Evolutionary conservation across 495 filamentous ascomycete species (phyloP).

Genomic region (Oidiodendron maius): DNA sequence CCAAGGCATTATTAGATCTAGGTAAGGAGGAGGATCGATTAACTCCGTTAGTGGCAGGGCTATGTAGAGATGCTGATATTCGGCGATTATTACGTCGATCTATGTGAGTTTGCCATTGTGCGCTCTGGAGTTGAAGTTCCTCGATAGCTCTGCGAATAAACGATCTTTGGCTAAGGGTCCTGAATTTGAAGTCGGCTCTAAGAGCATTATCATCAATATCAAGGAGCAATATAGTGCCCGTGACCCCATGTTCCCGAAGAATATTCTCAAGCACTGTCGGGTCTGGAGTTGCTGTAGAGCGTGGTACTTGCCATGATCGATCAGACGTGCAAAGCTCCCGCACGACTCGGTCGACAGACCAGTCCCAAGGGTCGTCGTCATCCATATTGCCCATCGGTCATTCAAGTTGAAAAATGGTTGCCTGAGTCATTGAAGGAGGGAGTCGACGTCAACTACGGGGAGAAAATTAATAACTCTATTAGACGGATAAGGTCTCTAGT

Average conservation of each 20-base stretch:
- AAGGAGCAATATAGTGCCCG: conserved; percentile 54
- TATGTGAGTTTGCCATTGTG: conserved; percentile 25
- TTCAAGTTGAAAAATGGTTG: too few relatives aligned
- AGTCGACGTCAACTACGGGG: too few relatives aligned
- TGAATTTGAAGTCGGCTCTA: conserved; percentile 45
- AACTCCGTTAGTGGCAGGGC: not conserved
- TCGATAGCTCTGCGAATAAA: conserved; percentile 40
- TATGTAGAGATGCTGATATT: not conserved
- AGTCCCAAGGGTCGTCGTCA: conserved; percentile 56
- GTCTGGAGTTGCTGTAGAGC: conserved; percentile 36
- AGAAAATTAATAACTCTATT: too few relatives aligned
- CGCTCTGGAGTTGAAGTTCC: conserved; percentile 36
- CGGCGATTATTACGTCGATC: not conserved
- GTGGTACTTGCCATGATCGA: conserved; percentile 35
- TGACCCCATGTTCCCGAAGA: conserved; percentile 53
- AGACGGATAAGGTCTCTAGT: too few relatives aligned
- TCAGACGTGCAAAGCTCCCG: conserved; percentile 52
- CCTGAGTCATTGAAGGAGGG: too few relatives aligned
- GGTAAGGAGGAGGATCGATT: not conserved
- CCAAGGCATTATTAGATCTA: not conserved
- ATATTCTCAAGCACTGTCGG: conserved; percentile 39
- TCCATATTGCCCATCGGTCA: conserved; percentile 5
- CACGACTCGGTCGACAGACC: conserved; percentile 61
- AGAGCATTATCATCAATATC: conserved; percentile 38
- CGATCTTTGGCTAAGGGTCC: conserved; percentile 36